Percentiles rank a stretch among this genome's conserved stretches.
These are phyloP conservation scores for Leptographium procerum DNA, from an alignment of 2,329 filamentous ascomycete species.

Conservation along the genomic window DNA sequence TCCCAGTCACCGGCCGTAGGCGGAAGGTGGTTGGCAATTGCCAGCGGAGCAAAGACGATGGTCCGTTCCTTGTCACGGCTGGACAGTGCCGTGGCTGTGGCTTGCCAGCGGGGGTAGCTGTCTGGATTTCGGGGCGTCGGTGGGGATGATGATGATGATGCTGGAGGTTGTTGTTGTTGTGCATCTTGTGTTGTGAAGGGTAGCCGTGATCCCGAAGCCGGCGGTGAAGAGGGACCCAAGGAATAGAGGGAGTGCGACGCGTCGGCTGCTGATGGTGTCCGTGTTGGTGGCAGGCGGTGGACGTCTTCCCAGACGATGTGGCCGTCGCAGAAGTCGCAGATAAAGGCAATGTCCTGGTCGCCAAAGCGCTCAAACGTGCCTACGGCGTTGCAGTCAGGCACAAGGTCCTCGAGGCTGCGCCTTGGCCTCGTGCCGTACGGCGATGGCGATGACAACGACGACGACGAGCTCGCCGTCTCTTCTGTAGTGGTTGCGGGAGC, in stretches of 20 bases:
- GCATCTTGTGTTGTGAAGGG: neutral
- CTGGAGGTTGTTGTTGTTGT: neutral
- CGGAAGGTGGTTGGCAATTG: conserved; percentile 45
- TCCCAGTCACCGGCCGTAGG: conserved; percentile 40
- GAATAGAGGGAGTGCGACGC: neutral
- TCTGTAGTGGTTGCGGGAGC: neutral
- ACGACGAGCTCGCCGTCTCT: neutral
- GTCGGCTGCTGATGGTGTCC: neutral
- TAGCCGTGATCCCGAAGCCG: neutral
- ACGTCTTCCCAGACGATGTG: conserved; percentile 48
- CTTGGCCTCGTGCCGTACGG: neutral
- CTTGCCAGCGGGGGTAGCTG: conserved; percentile 38
- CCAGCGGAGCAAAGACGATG: conserved; percentile 44
- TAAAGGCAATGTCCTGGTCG: conserved; percentile 42
- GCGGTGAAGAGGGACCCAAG: conserved; percentile 9
- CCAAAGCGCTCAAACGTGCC: conserved; percentile 46
- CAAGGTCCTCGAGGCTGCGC: conserved; percentile 33
- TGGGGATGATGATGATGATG: conserved; percentile 9
- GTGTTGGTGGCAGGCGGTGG: conserved; percentile 24
- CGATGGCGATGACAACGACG: neutral
- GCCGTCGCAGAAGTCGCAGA: conserved; percentile 52
- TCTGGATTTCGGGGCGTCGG: neutral
- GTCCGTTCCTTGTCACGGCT: conserved; percentile 31
- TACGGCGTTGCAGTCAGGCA: conserved; percentile 35
- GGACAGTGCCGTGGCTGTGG: conserved; percentile 30